These are phyloP conservation scores for Mrakia hoshinonis DNA, from an alignment of 768 basidiomycete species.

Conservation along the genomic window DNA sequence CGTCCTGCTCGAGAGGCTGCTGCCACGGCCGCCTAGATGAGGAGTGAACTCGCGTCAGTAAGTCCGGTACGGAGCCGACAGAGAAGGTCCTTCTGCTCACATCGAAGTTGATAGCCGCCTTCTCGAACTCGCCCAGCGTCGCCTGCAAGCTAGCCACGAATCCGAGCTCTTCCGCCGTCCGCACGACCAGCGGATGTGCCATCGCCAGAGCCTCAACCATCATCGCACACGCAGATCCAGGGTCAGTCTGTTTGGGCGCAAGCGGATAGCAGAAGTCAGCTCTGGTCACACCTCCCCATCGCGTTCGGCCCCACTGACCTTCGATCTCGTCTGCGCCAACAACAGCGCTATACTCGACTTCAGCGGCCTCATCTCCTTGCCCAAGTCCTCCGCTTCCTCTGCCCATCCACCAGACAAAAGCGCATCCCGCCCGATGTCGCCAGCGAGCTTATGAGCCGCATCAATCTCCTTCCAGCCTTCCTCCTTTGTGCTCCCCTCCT, in stretches of 20 bases:
- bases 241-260: not conserved
- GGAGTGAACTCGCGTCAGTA: not conserved
- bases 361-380: constrained; percentile 5
- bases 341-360: constrained; percentile 16
- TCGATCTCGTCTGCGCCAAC: constrained; percentile 22
- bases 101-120: not conserved
- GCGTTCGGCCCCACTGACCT: not conserved
- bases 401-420: not conserved
- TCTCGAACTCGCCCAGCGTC: constrained; percentile 11
- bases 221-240: not conserved
- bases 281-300: not conserved
- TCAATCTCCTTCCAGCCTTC: constrained; percentile 26
- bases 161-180: constrained; percentile 19
- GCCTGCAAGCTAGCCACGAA: constrained; percentile 20
- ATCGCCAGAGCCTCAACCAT: constrained; percentile 14
- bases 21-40: constrained; percentile 3
- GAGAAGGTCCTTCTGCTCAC: not conserved
- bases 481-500: constrained; percentile 4
- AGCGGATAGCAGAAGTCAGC: not conserved
- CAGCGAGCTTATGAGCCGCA: constrained; percentile 20
- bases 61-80: not conserved
- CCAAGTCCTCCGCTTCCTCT: constrained; percentile 16
- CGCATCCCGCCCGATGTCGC: constrained; percentile 11
- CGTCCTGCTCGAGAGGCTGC: not conserved
- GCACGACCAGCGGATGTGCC: not conserved